Percentiles rank a stretch among this genome's conserved stretches.
phyloP scores from a whole-genome alignment of 345 rosid genomes.

The Isatis tinctoria region DNA sequence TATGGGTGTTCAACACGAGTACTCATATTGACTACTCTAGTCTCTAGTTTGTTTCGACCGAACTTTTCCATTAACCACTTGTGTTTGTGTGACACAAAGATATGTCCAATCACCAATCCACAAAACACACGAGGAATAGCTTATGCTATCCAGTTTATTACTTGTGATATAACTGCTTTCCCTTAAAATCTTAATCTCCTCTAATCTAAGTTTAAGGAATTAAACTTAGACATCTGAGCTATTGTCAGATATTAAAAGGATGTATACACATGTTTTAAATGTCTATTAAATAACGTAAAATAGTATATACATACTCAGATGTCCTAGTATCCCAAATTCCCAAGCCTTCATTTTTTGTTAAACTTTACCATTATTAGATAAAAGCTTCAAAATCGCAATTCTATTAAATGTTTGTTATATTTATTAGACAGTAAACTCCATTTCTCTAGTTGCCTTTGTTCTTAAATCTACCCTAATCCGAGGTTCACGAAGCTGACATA shows the following conservation, averaged over 20 bases:
- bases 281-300: background rate
- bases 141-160: too few relatives aligned
- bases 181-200: background rate
- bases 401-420: too few relatives aligned
- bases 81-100: too few relatives aligned
- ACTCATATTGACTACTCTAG: too few relatives aligned
- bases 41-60: too few relatives aligned
- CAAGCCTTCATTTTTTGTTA: background rate
- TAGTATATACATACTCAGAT: too few relatives aligned
- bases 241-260: background rate
- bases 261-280: background rate
- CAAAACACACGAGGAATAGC: too few relatives aligned
- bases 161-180: background rate
- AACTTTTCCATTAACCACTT: too few relatives aligned
- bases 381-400: background rate
- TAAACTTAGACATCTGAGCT: background rate
- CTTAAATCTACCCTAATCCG: background rate
- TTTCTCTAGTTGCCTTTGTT: background rate
- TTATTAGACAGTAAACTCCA: background rate
- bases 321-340: too few relatives aligned
- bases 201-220: background rate
- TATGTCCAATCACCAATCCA: too few relatives aligned
- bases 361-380: background rate
- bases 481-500: background rate
- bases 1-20: too few relatives aligned